A percentile compares a stretch with the other conserved stretches of the same genome.
Evolutionary conservation across 495 filamentous ascomycete genomes (phyloP).

Genomic region (Penicillium roqueforti): DNA sequence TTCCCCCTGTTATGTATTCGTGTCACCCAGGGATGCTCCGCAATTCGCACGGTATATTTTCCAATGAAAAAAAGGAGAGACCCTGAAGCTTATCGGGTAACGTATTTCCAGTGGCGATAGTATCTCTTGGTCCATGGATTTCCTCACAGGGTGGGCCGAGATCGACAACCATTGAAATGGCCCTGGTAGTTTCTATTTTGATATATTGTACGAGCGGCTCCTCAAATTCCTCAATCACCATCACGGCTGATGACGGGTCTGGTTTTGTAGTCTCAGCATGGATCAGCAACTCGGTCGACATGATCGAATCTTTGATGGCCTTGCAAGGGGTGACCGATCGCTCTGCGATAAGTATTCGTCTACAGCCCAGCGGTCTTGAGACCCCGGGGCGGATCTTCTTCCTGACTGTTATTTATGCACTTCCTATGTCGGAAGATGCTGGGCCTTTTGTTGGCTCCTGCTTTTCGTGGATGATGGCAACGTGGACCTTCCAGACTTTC

Average conservation of each 20-base stretch:
- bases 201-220: background rate
- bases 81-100: conserved; percentile 16
- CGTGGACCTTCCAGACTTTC: conserved; percentile 40
- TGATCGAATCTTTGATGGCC: conserved; percentile 28
- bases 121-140: conserved; percentile 14
- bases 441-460: conserved; percentile 24
- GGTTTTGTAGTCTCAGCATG: conserved; percentile 40
- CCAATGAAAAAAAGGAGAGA: background rate
- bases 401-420: conserved; percentile 40
- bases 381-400: conserved; percentile 33
- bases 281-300: conserved; percentile 38
- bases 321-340: conserved; percentile 3
- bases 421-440: conserved; percentile 8
- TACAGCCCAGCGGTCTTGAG: conserved; percentile 45
- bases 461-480: conserved; percentile 29
- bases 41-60: background rate
- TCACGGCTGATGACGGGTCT: conserved; percentile 39
- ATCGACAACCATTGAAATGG: conserved; percentile 21
- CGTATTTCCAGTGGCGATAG: conserved; percentile 5
- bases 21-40: too few relatives aligned
- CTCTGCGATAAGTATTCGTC: conserved; percentile 28
- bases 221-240: conserved; percentile 40
- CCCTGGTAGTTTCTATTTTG: background rate
- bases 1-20: too few relatives aligned
- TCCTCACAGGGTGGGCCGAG: conserved; percentile 20